Base-by-base conservation (phyloP, 2,329 filamentous ascomycete species). In the Fusarium secorum region DNA sequence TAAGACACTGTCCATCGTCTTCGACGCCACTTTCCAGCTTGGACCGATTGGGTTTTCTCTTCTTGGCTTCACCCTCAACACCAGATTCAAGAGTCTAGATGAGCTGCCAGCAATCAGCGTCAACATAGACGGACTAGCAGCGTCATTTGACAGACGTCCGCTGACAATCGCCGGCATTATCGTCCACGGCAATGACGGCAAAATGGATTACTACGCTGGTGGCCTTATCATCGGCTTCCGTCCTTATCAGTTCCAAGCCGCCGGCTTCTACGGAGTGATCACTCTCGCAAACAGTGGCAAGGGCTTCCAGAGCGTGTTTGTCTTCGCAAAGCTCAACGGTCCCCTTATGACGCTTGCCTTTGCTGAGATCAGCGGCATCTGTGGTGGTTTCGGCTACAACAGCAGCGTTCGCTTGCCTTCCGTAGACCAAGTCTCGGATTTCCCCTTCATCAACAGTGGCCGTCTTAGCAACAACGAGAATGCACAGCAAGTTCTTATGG, bases 311-410 rank as follows among this genome's bases (percentile, higher is more conserved):
- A 76, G 74, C 11, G 73, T 80, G 2, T 84, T 84, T 57, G 72
- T 84, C 0, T 84, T 79, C 62, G 79, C 75, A 13, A 77, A 74
- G 30, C 75, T 85, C 1, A 67, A 80, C 13, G 83, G 83, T 0
- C 83, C 82, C 0, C 73, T 84, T 6, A 54, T 83, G 15, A 74
- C 74, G 0, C 69, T 85, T 11, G 79, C 75, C 22, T 82, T 82
- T 61, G 82, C 80, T 3, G 75, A 74, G 9, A 78, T 85, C 26
- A 66, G 64, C 0, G 81, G 79, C 2, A 52, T 85, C 5, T 73
- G 66, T 0, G 76, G 75, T 28, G 83, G 82, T 2, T 82, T 85
- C 49, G 83, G 83, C 0, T 83, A 81, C 68, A 84, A 85, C 42
- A 75, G 65, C 10, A 60, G 56, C 4, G 52, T 85, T 1, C 68